Evolutionary conservation across 305 asterid species (phyloP).

Genomic region (Nicotiana rustica): DNA sequence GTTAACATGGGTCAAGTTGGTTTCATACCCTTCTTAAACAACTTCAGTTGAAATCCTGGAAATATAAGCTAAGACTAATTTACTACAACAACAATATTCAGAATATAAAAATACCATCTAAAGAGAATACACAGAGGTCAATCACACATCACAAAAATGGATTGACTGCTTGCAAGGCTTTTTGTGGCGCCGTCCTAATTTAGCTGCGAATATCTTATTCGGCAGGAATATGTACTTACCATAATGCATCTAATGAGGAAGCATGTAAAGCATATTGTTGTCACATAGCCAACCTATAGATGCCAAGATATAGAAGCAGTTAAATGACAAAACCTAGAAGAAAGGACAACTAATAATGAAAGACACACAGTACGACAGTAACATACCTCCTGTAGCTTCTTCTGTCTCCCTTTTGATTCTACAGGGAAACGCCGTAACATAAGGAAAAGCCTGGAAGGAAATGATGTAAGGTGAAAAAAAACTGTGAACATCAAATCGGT

Average conservation of each 20-base stretch:
- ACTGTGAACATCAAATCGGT: neutral
- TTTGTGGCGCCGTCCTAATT: constrained; percentile 18
- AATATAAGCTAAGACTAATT: constrained; percentile 18
- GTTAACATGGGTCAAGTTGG: constrained; percentile 28
- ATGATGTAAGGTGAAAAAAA: constrained; percentile 33
- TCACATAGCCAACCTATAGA: constrained; percentile 96
- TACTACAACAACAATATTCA: constrained; percentile 12
- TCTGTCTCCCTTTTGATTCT: constrained; percentile 95
- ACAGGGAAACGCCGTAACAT: constrained; percentile 95
- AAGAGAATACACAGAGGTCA: neutral
- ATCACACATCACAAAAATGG: constrained; percentile 1
- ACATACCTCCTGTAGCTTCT: constrained; percentile 93
- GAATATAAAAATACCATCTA: neutral
- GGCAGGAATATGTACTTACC: constrained; percentile 61
- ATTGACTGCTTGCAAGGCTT: neutral
- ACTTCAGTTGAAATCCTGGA: neutral
- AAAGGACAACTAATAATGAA: neutral
- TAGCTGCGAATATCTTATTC: constrained; percentile 11
- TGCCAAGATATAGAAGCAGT: constrained; percentile 33
- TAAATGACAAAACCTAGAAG: constrained; percentile 29
- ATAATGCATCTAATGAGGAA: constrained; percentile 88
- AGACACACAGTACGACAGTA: constrained; percentile 15
- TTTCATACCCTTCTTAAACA: neutral
- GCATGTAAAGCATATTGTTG: constrained; percentile 89
- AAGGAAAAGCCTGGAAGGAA: constrained; percentile 72